phyloP scores from a whole-genome alignment of 1,139 yeast species.

The Blastobotrys indianensis region DNA sequence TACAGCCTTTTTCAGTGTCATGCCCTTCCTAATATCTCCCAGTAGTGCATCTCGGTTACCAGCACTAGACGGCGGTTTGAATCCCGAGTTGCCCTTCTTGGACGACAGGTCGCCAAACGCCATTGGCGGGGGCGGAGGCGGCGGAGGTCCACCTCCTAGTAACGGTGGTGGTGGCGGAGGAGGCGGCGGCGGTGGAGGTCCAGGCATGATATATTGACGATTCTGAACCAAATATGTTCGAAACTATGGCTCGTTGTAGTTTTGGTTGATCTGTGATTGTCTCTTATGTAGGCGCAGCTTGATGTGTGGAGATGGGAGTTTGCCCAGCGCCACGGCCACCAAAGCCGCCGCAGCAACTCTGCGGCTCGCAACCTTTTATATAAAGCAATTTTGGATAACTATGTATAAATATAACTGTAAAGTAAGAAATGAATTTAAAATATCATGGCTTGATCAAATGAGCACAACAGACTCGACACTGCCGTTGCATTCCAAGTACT shows the following conservation, averaged over 20 bases:
- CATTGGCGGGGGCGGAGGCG: constrained; percentile 35
- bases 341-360: neutral
- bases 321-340: neutral
- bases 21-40: constrained; percentile 82
- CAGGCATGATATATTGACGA: constrained; percentile 20
- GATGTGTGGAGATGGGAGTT: neutral
- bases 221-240: neutral
- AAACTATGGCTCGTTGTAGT: constrained; percentile 1
- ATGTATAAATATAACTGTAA: too few relatives aligned
- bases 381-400: neutral
- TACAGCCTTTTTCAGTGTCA: constrained; percentile 63
- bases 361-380: neutral
- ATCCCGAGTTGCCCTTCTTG: constrained; percentile 15
- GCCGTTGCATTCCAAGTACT: too few relatives aligned
- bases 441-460: too few relatives aligned
- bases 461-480: too few relatives aligned
- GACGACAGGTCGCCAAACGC: constrained; percentile 29
- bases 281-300: neutral
- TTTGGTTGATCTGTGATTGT: neutral
- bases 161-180: constrained; percentile 31
- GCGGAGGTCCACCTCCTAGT: constrained; percentile 26
- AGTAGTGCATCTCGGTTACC: constrained; percentile 62
- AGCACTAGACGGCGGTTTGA: constrained; percentile 23
- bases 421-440: too few relatives aligned
- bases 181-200: constrained; percentile 27